These are phyloP conservation scores for Trametes punicea DNA, from an alignment of 768 basidiomycete species.

Conservation along the genomic window DNA sequence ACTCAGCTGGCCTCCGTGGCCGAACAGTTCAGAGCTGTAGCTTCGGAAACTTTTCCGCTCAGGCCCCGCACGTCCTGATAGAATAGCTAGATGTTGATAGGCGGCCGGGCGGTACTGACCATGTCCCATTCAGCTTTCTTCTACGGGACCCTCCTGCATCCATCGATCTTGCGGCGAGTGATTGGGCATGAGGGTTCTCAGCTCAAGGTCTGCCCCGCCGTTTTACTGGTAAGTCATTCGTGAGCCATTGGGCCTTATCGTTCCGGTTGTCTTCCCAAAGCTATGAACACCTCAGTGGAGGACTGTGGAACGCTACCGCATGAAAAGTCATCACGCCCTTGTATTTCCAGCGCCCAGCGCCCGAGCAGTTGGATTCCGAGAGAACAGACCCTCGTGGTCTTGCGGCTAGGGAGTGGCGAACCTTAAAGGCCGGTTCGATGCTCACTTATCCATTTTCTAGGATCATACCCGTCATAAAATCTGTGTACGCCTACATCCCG, in stretches of 20 bases:
- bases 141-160: slow-evolving; percentile 91
- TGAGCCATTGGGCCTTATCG: background rate
- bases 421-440: background rate
- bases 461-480: slow-evolving; percentile 81
- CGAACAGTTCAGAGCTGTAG: no score
- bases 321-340: background rate
- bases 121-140: slow-evolving; percentile 57
- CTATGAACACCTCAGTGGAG: no score
- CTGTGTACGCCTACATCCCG: slow-evolving; percentile 40
- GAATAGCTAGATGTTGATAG: no score
- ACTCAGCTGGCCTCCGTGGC: no score
- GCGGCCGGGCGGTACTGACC: no score
- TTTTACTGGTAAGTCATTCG: slow-evolving; percentile 59
- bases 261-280: no score
- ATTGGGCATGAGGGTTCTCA: slow-evolving; percentile 63
- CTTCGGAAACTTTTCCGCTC: no score
- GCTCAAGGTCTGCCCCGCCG: slow-evolving; percentile 67
- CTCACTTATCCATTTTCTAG: slow-evolving; percentile 34
- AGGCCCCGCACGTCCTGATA: no score
- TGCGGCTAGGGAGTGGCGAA: background rate
- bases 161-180: slow-evolving; percentile 74
- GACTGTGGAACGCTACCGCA: background rate
- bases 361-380: background rate
- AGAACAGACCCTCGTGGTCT: background rate
- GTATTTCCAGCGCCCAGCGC: background rate